Base-by-base conservation (phyloP, 371 early-diverging fungal species). In the Mortierella sp. region DNA sequence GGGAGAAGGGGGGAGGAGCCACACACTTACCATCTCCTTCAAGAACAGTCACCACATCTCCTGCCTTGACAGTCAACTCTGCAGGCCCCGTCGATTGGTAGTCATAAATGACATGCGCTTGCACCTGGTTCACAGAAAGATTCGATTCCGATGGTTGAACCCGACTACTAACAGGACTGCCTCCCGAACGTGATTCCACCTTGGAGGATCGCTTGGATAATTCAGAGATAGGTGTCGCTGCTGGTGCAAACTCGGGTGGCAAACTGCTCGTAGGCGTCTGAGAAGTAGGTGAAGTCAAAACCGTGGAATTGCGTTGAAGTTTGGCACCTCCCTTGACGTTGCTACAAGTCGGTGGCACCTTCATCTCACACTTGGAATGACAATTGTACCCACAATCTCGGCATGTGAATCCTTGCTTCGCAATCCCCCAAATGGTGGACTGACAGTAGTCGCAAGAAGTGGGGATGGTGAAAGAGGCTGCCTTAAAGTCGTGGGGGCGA, bases 311-410 rank as follows among this genome's bases (percentile, higher is more conserved):
- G 43, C 88, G 76, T 44, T 85, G 86, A 23, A 89, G 79, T 52
- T 89, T 88, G 26, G 86, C 80, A 0, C 82, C 85, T 2, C 91
- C 89, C 25, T 90, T 90, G 23, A 84, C 72, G 25, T 86, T 85
- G 16, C 92, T 84, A 64, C 95, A 95, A 62, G 86, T 88, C 1
- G 91, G 91, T 7, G 93, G 88, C 1, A 94, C 94, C 68, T 94
- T 95, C 87, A 95, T 90, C 79, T 94, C 94, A 74, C 95, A 95
- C 64, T 92, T 94, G 4, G 91, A 85, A 70, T 95, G 95, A 70
- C 95, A 94, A 44, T 91, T 92, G 64, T 91, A 93, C 4, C 93
- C 92, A 83, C 95, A 95, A n/a, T 89, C 92, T 75, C 85, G 85
- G 74, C 95, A 94, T 43, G 89, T 88, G n/a, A 91, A 74, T 0